Evolutionary conservation across 306 rosid genomes (phyloP).

Genomic region (Senna siamea): DNA sequence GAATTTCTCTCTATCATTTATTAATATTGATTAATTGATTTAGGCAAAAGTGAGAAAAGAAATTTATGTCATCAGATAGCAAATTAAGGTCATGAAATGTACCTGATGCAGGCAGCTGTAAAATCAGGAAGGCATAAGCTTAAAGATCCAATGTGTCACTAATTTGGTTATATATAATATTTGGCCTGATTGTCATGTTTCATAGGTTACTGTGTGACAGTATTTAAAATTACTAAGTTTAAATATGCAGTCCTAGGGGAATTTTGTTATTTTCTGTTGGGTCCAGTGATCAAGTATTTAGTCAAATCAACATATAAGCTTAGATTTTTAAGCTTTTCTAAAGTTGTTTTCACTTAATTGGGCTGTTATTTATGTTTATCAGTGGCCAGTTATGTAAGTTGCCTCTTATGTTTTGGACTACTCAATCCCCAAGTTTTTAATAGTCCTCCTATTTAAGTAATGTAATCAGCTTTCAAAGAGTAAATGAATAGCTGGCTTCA

Average conservation of each 20-base stretch:
- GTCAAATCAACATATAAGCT: not conserved
- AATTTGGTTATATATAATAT: not conserved
- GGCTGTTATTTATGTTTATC: not conserved
- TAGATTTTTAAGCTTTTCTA: not conserved
- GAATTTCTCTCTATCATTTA: slow-evolving; percentile 12
- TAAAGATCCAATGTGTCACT: not conserved
- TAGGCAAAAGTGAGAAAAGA: slow-evolving; percentile 21
- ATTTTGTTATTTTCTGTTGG: not conserved
- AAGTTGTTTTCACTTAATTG: not conserved
- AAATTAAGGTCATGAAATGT: slow-evolving; percentile 24
- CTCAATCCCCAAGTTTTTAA: not conserved
- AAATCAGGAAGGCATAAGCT: not conserved
- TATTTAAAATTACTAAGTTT: not conserved
- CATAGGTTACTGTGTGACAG: not conserved
- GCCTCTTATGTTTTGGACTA: not conserved
- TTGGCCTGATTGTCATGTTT: not conserved
- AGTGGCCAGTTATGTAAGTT: not conserved
- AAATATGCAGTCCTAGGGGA: not conserved
- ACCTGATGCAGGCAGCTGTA: slow-evolving; percentile 4
- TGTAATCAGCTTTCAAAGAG: not conserved
- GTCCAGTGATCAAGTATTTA: not conserved
- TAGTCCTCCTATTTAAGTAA: slow-evolving; percentile 1
- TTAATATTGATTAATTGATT: not conserved
- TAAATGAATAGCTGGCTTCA: not conserved
- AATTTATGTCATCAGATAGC: slow-evolving; percentile 10